Evolutionary conservation across 2,329 filamentous ascomycete species (phyloP), one percentile per base, ranked within the genome.

Genomic region (Arthrinium phaeospermum): DNA sequence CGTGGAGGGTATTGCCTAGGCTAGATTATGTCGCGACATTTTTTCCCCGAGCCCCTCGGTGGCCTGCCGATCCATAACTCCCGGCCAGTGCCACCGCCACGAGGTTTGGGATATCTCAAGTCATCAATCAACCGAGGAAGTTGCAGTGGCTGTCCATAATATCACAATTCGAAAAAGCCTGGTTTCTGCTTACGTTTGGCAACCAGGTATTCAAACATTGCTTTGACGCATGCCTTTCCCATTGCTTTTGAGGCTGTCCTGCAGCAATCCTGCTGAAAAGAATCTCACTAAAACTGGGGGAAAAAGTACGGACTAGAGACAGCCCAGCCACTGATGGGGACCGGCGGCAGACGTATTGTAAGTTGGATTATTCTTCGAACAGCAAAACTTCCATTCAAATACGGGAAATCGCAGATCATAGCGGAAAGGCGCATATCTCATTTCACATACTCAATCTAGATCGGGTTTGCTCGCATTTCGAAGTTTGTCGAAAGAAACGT

Each of bases 401-500:
- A 22, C 57, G 73, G 67, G 24, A 24, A 57, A 37, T 69, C 67
- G 57, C 44, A 64, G 69, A 41, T n/a, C 24, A 57, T 19, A 24
- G 14, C 69, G 69, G 67, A 30, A 49, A 49, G 67, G 67, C 67
- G 34, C 67, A 69, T 69, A 37, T 49, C 27, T 30, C 47, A 37
- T 46, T 49, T 24, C 27, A 69, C 30, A 27, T 68, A 37, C 67
- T 37, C 45, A 3, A 34, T 49, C 27, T 30, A 69, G 67, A 69
- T 68, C 67, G 44, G 67, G 27, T 37, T 47, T 37, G 45, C 67
- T 69, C 67, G 67, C 47, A 69, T 49, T 41, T 69, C 45, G 45
- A 69, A 27, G 67, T 49, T 69, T 46, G 67, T 45, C 67, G 24
- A 69, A 69, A 16, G 49, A 69, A 69, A 69, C 67, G 67, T 69